Evolutionary conservation across 768 basidiomycete genomes (phyloP).

Genomic region (Crassisporium funariophilum): DNA sequence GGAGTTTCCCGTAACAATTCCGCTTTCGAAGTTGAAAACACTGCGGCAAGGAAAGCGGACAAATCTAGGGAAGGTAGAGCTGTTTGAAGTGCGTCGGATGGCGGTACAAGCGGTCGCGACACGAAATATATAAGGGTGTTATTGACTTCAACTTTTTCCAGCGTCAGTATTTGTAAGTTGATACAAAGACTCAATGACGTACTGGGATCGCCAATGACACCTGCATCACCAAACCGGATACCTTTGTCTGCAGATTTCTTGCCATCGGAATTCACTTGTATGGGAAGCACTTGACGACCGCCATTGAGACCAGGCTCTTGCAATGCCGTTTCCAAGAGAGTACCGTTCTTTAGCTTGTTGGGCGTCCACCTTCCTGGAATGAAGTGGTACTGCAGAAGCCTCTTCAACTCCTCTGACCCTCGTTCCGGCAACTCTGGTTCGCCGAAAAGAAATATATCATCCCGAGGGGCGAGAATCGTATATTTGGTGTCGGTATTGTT

Average conservation of each 20-base stretch:
- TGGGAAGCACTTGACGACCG: constrained; percentile 67
- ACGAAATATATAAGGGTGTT: constrained; percentile 89
- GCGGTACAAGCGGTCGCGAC: constrained; percentile 80
- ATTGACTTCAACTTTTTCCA: constrained; percentile 61
- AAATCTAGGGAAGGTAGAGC: constrained; percentile 82
- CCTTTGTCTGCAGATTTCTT: constrained; percentile 49
- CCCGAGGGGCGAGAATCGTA: constrained; percentile 91
- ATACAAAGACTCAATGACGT: constrained; percentile 26
- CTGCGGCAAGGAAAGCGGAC: constrained; percentile 87
- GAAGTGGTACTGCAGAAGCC: constrained; percentile 86
- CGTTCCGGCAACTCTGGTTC: constrained; percentile 58
- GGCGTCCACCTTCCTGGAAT: constrained; percentile 78
- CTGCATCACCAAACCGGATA: constrained; percentile 83
- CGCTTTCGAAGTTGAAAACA: constrained; percentile 85
- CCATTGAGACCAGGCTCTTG: constrained; percentile 69
- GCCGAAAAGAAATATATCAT: constrained; percentile 75
- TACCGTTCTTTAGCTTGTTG: constrained; percentile 68
- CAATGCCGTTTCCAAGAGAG: constrained; percentile 80
- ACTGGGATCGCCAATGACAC: constrained; percentile 79
- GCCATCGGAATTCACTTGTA: constrained; percentile 59
- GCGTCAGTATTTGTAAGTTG: background rate
- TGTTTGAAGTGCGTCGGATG: constrained; percentile 77
- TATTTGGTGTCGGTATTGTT: constrained; percentile 68
- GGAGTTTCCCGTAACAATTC: constrained; percentile 64
- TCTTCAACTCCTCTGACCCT: constrained; percentile 71